Percentiles rank a stretch among this genome's conserved stretches.
phyloP scores from a whole-genome alignment of 192 early-diverging fungal species.

The Pilobolus umbonatus region DNA sequence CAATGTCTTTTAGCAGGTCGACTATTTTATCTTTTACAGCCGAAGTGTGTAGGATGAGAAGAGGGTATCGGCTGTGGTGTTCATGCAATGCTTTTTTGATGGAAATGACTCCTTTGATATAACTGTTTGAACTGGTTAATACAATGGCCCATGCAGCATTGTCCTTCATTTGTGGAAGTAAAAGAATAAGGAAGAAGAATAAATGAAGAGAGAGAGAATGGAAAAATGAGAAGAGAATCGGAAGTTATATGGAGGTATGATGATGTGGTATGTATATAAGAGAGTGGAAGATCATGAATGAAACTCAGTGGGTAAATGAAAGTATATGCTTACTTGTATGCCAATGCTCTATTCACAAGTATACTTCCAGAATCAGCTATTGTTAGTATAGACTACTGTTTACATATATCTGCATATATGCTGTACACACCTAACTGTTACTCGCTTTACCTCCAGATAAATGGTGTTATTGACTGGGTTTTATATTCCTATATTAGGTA shows the following conservation, averaged over 20 bases:
- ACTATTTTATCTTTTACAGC: constrained; percentile 1
- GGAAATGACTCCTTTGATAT: constrained; percentile 18
- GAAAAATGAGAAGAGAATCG: neutral
- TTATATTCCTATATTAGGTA: too few relatives aligned
- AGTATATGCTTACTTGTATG: too few relatives aligned
- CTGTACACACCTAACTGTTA: too few relatives aligned
- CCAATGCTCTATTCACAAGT: too few relatives aligned
- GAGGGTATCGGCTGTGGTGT: constrained; percentile 25
- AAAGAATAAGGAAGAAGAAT: neutral
- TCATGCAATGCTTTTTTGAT: constrained; percentile 14
- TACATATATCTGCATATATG: too few relatives aligned
- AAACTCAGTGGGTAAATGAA: neutral
- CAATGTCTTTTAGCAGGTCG: neutral
- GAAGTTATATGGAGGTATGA: neutral
- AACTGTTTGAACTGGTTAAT: constrained; percentile 18
- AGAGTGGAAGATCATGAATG: neutral
- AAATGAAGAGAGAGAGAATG: neutral
- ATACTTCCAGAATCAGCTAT: too few relatives aligned
- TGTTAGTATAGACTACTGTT: too few relatives aligned
- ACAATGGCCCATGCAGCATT: constrained; percentile 20
- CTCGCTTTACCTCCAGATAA: too few relatives aligned
- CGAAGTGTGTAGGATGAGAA: constrained; percentile 30
- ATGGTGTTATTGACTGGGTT: too few relatives aligned
- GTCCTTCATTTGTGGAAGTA: neutral
- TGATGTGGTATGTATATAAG: neutral